Conservation (phyloP, 2,329 filamentous ascomycete species). For the Magnaporthiopsis poae region DNA sequence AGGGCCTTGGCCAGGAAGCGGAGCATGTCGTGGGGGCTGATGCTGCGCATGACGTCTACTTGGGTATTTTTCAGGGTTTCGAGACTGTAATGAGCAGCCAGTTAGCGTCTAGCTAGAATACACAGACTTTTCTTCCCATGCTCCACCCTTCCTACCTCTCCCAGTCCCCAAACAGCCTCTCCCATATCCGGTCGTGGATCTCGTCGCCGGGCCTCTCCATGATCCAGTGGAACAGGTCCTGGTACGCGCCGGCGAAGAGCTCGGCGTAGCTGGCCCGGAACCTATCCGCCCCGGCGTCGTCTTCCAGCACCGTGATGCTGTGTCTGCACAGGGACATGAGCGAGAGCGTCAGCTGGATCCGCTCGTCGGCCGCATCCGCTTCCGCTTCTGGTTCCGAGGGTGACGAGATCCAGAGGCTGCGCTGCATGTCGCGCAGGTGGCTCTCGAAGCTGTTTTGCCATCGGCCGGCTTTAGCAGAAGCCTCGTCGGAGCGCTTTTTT, state of each 20-base stretch:
- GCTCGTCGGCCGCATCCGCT: background rate
- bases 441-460: background rate
- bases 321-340: background rate
- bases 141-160: background rate
- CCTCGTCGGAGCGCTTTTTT: background rate
- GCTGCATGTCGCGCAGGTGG: background rate
- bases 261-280: background rate
- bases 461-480: background rate
- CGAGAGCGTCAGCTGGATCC: background rate
- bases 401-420: background rate
- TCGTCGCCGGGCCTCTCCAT: background rate
- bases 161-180: background rate
- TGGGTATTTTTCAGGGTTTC: background rate
- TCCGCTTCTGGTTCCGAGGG: background rate
- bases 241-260: background rate
- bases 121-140: too few species aligned
- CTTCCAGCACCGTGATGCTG: background rate
- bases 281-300: background rate
- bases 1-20: background rate
- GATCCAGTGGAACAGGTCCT: background rate
- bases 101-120: too few species aligned
- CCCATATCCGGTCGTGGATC: background rate
- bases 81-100: too few species aligned
- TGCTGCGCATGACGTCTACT: background rate
- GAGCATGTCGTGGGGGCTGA: background rate